Percentiles rank a stretch among this genome's conserved stretches.
These are phyloP conservation scores for Aspergillus flavus DNA, from an alignment of 2,329 filamentous ascomycete species.

Conservation along the genomic window DNA sequence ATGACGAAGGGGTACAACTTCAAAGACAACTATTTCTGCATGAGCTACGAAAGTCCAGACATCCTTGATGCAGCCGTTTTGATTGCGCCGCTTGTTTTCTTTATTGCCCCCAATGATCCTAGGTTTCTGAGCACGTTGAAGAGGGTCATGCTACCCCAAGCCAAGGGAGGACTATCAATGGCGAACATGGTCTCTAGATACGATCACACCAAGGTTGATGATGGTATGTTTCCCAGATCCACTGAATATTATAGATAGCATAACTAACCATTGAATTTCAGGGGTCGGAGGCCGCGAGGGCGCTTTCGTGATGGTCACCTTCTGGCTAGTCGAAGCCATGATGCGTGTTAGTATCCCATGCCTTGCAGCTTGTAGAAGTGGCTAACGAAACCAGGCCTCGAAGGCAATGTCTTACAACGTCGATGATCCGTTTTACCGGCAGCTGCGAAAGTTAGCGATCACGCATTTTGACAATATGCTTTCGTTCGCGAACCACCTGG, in stretches of 20 bases:
- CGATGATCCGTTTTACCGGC: neutral
- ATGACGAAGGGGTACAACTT: conserved; percentile 78
- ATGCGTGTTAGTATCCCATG: neutral
- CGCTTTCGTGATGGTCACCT: neutral
- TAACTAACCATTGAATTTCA: neutral
- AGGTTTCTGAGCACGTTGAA: neutral
- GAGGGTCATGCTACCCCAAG: neutral
- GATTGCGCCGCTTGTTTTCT: neutral
- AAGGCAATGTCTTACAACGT: neutral
- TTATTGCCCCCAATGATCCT: neutral
- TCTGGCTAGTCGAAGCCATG: neutral
- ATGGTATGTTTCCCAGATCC: neutral
- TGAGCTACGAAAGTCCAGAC: conserved; percentile 73
- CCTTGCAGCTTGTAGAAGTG: neutral
- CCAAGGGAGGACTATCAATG: neutral
- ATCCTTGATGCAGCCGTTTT: conserved; percentile 62
- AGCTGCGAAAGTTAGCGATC: conserved; percentile 44
- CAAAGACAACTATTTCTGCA: conserved; percentile 69
- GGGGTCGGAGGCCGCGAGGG: neutral
- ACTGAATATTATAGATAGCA: accelerated
- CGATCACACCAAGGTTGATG: neutral
- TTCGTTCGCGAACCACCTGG: conserved; percentile 73
- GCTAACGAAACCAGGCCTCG: neutral
- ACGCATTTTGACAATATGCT: conserved; percentile 79
- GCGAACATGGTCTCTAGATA: neutral